These are phyloP conservation scores for Selaginella moellendorffii DNA, from an alignment of 75 land plant genomes.

Conservation along the genomic window DNA sequence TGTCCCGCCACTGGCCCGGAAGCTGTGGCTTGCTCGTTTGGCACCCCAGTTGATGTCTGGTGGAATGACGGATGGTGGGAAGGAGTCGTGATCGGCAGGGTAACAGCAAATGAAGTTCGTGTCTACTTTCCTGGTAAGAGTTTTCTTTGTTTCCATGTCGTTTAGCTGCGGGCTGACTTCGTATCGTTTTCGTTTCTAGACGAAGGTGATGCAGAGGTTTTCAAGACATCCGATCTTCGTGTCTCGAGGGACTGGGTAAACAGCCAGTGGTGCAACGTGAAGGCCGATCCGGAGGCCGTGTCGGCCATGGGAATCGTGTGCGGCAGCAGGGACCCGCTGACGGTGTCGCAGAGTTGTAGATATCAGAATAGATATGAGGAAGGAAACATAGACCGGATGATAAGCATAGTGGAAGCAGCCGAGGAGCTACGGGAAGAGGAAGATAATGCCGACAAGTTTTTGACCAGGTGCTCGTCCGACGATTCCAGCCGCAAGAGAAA, in stretches of 20 bases:
- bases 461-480: too few species aligned
- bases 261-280: constrained; percentile 49
- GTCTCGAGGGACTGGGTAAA: constrained; percentile 62
- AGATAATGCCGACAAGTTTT: background rate
- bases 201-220: constrained; percentile 29
- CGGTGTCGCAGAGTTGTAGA: too few species aligned
- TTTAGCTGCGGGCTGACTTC: background rate
- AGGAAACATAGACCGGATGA: too few species aligned
- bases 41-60: constrained; percentile 65
- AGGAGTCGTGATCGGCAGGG: constrained; percentile 39
- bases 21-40: constrained; percentile 16
- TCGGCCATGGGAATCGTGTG: background rate
- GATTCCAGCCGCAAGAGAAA: too few species aligned
- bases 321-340: too few species aligned
- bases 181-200: constrained; percentile 28
- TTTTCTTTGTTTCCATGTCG: background rate
- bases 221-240: constrained; percentile 31
- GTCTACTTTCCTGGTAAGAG: constrained; percentile 71
- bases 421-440: background rate
- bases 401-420: background rate
- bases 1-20: constrained; percentile 15
- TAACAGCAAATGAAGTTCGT: constrained; percentile 26
- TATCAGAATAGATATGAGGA: too few species aligned
- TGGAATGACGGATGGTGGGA: constrained; percentile 99
- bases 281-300: constrained; percentile 35